Conservation (phyloP, 208 protist species). For the Naegleria gruberi region DNA sequence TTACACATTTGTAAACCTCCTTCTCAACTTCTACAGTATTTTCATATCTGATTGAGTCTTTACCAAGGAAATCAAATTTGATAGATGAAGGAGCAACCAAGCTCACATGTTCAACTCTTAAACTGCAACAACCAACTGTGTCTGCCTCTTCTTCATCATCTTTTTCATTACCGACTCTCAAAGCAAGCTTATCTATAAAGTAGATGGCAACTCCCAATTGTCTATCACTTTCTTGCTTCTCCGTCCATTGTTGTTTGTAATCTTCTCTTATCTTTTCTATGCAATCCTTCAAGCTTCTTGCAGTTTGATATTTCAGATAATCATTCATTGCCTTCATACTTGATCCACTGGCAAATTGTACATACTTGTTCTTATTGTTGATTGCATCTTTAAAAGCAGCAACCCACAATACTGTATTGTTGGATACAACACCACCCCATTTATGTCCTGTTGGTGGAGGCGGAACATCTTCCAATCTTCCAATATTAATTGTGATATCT, state of each 20-base stretch:
- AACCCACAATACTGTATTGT: conserved; percentile 94
- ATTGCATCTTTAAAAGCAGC: conserved; percentile 93
- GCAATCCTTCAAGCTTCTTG: conserved; percentile 81
- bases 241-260: conserved; percentile 78
- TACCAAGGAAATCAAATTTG: conserved; percentile 96
- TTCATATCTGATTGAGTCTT: conserved; percentile 94
- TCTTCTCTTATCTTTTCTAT: conserved; percentile 82
- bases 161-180: conserved; percentile 99
- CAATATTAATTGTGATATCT: conserved; percentile 97
- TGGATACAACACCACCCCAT: conserved; percentile 83
- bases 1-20: conserved; percentile 79
- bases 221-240: conserved; percentile 44
- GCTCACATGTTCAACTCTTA: conserved; percentile 91
- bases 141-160: conserved; percentile 85
- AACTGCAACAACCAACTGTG: conserved; percentile 96
- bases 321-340: conserved; percentile 89
- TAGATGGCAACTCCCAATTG: conserved; percentile 94
- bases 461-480: conserved; percentile 48
- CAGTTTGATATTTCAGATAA: conserved; percentile 94
- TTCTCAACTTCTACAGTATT: conserved; percentile 77
- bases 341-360: conserved; percentile 87
- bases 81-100: conserved; percentile 33
- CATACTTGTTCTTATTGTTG: conserved; percentile 85
- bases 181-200: conserved; percentile 95
- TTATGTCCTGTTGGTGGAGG: conserved; percentile 81